A percentile compares a stretch with the other conserved stretches of the same genome.
Conservation (phyloP, 73 alveolate species). For the Paramecium biaurelia region DNA sequence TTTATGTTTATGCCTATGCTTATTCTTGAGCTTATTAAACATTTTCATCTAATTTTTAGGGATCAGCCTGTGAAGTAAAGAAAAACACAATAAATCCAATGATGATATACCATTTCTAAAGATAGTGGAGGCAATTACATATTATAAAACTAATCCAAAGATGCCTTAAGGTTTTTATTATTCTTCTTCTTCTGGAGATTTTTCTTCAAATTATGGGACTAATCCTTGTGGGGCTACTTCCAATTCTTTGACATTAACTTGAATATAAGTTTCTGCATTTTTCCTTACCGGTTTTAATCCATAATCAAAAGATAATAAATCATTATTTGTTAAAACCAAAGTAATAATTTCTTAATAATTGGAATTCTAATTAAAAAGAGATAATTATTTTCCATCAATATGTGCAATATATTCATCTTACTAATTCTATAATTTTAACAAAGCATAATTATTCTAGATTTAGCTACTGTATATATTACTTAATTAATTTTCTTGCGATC, state of each 20-base stretch:
- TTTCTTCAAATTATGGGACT: background rate
- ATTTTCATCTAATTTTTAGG: slow-evolving; percentile 13
- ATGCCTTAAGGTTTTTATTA: background rate
- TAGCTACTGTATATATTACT: background rate
- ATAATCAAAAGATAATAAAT: slow-evolving; percentile 35
- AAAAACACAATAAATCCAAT: slow-evolving; percentile 10
- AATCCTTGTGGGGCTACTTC: background rate
- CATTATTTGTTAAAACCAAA: background rate
- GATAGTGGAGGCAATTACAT: background rate
- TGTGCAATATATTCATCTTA: slow-evolving; percentile 1
- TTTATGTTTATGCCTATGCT: slow-evolving; percentile 29
- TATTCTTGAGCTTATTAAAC: slow-evolving; percentile 7
- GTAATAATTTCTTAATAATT: background rate
- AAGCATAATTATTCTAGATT: background rate
- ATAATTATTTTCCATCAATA: background rate
- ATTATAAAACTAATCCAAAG: background rate
- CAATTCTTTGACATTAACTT: background rate
- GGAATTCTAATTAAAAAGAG: background rate
- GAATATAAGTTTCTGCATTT: background rate
- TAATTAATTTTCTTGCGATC: slow-evolving; percentile 8
- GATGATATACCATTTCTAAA: slow-evolving; percentile 47
- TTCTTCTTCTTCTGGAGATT: background rate
- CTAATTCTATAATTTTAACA: background rate
- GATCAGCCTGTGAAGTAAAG: background rate
- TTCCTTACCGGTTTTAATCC: background rate